Conservation (phyloP, 495 filamentous ascomycete genomes). For the Podospora didyma region DNA sequence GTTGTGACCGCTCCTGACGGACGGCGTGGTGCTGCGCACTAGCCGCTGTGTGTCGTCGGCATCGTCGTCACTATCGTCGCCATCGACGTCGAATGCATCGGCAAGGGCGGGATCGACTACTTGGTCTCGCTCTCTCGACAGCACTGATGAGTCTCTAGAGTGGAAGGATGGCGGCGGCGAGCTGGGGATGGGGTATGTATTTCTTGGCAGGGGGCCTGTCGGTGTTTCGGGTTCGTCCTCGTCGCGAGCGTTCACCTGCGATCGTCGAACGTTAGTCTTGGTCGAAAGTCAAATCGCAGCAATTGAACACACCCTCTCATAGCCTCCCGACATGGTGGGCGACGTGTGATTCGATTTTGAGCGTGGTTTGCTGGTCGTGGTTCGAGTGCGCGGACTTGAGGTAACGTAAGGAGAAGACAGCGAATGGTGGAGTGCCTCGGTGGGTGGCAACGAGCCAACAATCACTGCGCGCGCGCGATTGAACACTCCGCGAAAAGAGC, state of each 20-base stretch:
- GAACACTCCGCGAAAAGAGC: too few species aligned
- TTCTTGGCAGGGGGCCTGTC: constrained; percentile 24
- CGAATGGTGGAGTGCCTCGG: too few species aligned
- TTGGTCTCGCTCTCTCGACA: constrained; percentile 42
- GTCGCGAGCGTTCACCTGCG: constrained; percentile 46
- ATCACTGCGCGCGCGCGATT: too few species aligned
- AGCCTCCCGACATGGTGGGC: constrained; percentile 73
- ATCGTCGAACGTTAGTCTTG: neutral
- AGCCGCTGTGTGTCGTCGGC: constrained; percentile 80
- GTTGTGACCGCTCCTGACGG: constrained; percentile 21
- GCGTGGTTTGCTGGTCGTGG: neutral
- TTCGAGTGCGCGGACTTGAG: neutral
- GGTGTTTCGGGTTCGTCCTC: constrained; percentile 42
- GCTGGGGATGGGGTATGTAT: constrained; percentile 54
- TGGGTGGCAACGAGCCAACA: too few species aligned
- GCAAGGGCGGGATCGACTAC: constrained; percentile 69
- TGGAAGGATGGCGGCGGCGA: constrained; percentile 95
- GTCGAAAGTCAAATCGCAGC: neutral
- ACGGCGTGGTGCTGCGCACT: constrained; percentile 65
- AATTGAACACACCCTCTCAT: constrained; percentile 67
- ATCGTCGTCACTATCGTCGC: constrained; percentile 67
- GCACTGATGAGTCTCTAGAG: constrained; percentile 72
- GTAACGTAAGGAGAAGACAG: neutral
- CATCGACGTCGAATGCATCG: constrained; percentile 83
- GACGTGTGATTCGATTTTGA: neutral